These are phyloP conservation scores for Kwoniella mangroviensis DNA, from an alignment of 768 basidiomycete species.

Conservation along the genomic window DNA sequence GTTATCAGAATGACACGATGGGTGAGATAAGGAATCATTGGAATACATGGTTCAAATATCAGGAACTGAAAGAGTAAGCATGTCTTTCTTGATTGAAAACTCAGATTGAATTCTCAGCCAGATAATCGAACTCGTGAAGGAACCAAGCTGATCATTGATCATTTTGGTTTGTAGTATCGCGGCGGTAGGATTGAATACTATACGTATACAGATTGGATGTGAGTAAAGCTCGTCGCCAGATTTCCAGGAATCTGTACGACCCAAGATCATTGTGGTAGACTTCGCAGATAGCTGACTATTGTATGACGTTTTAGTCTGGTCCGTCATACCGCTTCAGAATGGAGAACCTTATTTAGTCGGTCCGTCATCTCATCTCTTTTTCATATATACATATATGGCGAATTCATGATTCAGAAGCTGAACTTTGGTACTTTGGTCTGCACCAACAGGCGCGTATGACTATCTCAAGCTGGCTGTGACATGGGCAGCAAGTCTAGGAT, in stretches of 20 bases:
- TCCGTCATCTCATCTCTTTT: slow-evolving; percentile 4
- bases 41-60: slow-evolving; percentile 48
- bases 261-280: neutral
- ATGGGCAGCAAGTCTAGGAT: slow-evolving; percentile 47
- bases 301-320: slow-evolving; percentile 41
- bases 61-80: slow-evolving; percentile 45
- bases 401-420: too few species aligned
- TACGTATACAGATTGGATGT: slow-evolving; percentile 56
- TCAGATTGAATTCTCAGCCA: too few species aligned
- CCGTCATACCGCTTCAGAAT: slow-evolving; percentile 46
- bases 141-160: neutral
- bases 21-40: slow-evolving; percentile 43
- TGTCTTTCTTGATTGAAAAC: too few species aligned
- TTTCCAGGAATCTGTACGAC: neutral
- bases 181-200: slow-evolving; percentile 50
- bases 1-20: slow-evolving; percentile 39
- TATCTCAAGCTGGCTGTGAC: slow-evolving; percentile 50
- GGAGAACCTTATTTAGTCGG: slow-evolving; percentile 50
- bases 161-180: slow-evolving; percentile 26
- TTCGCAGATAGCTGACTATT: too few species aligned
- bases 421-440: too few species aligned
- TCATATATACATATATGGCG: too few species aligned
- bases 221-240: slow-evolving; percentile 10
- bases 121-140: too few species aligned
- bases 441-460: slow-evolving; percentile 42